Evolutionary conservation across 2,329 filamentous ascomycete species (phyloP).

Genomic region (Phoma sp.): DNA sequence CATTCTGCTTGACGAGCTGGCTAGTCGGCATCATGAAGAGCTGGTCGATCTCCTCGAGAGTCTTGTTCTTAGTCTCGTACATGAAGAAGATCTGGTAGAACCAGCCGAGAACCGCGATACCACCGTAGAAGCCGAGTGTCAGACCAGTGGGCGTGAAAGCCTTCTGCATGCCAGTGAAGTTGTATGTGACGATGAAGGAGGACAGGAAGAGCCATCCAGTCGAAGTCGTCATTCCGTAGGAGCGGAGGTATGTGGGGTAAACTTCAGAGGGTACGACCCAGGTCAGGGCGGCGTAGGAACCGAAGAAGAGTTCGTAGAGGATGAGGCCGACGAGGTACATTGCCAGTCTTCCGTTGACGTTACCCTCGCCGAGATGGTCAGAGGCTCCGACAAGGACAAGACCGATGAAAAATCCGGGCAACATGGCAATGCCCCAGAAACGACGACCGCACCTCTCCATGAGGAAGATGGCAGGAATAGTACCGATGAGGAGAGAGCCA

Average conservation of each 20-base stretch:
- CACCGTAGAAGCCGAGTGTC: constrained; percentile 74
- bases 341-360: constrained; percentile 55
- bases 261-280: constrained; percentile 65
- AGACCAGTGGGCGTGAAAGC: constrained; percentile 71
- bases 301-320: constrained; percentile 46
- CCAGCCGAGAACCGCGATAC: constrained; percentile 73
- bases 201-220: constrained; percentile 72
- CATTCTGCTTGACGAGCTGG: constrained; percentile 61
- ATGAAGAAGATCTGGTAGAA: constrained; percentile 77
- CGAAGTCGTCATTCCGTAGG: constrained; percentile 75
- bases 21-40: constrained; percentile 69
- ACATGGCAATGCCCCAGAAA: constrained; percentile 76
- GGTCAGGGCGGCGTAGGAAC: constrained; percentile 44
- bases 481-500: constrained; percentile 69
- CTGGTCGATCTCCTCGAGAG: constrained; percentile 73
- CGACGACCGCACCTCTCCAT: constrained; percentile 76
- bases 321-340: constrained; percentile 72
- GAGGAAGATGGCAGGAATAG: constrained; percentile 70
- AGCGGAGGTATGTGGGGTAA: constrained; percentile 74
- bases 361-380: constrained; percentile 60
- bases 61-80: constrained; percentile 74
- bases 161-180: constrained; percentile 72
- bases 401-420: constrained; percentile 74
- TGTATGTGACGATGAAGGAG: constrained; percentile 77
- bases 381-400: constrained; percentile 69